Conservation (phyloP, 331 rosid genomes). For the Ulmus americana region DNA sequence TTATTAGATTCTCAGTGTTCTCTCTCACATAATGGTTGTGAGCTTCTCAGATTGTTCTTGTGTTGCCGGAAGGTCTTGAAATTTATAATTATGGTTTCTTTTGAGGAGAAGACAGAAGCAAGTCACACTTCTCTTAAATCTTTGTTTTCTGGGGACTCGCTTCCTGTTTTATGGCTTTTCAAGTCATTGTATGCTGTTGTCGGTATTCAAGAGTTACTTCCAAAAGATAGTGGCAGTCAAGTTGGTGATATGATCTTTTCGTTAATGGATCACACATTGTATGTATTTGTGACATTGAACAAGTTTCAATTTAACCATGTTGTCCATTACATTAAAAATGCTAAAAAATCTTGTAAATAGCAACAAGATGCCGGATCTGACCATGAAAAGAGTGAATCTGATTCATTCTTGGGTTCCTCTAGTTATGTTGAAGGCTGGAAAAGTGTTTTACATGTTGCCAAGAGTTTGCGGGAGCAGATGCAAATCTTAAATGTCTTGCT, state of each 20-base stretch:
- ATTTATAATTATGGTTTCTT: conserved; percentile 37
- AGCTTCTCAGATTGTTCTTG: conserved; percentile 61
- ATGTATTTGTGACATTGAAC: conserved; percentile 49
- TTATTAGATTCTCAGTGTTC: conserved; percentile 37
- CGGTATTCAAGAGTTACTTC: conserved; percentile 43
- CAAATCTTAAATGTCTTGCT: conserved; percentile 36
- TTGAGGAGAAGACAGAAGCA: conserved; percentile 37
- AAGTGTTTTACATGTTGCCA: conserved; percentile 38
- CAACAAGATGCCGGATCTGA: conserved; percentile 26
- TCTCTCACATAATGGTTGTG: conserved; percentile 27
- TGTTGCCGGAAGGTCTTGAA: conserved; percentile 78
- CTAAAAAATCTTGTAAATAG: conserved; percentile 36
- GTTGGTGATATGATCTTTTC: conserved; percentile 47
- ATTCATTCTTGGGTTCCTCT: conserved; percentile 30
- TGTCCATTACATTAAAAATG: conserved; percentile 28
- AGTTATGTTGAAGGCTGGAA: conserved; percentile 39
- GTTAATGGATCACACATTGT: conserved; percentile 72
- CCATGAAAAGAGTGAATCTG: conserved; percentile 35
- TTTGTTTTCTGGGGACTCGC: conserved; percentile 38
- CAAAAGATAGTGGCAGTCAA: conserved; percentile 29
- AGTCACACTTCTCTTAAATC: conserved; percentile 25
- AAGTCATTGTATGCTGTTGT: conserved; percentile 54
- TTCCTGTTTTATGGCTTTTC: conserved; percentile 60
- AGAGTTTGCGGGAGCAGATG: conserved; percentile 52
- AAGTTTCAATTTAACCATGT: conserved; percentile 44